phyloP scores from a whole-genome alignment of 2,329 filamentous ascomycete genomes.

The Fusarium denticulatum region DNA sequence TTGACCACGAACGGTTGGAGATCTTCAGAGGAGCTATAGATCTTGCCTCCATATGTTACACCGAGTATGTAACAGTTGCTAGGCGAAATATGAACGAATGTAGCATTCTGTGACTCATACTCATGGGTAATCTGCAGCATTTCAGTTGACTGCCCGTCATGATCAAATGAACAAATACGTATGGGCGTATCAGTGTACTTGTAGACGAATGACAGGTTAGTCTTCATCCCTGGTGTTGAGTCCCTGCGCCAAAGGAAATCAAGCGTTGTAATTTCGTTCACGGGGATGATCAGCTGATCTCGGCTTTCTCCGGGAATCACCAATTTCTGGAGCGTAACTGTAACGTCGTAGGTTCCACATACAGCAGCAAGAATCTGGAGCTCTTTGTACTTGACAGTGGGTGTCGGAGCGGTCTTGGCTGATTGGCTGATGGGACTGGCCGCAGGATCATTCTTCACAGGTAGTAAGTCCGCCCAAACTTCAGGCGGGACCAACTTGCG shows the following conservation, averaged over 20 bases:
- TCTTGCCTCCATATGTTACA: not conserved
- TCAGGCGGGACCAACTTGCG: not conserved
- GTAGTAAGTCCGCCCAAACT: not conserved
- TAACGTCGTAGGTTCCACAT: not conserved
- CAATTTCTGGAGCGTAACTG: not conserved
- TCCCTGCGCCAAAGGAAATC: too few relatives aligned
- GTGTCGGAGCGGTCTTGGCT: fast-evolving
- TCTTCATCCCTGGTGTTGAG: fast-evolving
- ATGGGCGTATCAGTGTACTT: not conserved
- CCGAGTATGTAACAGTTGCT: not conserved
- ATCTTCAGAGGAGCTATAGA: not conserved
- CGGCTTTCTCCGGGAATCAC: not conserved
- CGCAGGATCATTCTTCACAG: not conserved
- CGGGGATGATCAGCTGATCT: not conserved
- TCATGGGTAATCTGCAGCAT: not conserved
- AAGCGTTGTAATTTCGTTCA: not conserved
- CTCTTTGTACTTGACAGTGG: fast-evolving
- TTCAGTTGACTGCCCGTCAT: not conserved
- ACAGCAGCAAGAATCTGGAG: not conserved
- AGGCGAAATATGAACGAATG: fast-evolving
- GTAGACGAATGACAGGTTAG: not conserved
- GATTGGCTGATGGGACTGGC: not conserved
- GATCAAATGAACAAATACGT: not conserved
- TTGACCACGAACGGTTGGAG: not conserved
- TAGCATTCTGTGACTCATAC: not conserved